Evolutionary conservation across 2,329 filamentous ascomycete species (phyloP), one percentile per base, ranked within the genome.

Genomic region (Lojkania enalia): DNA sequence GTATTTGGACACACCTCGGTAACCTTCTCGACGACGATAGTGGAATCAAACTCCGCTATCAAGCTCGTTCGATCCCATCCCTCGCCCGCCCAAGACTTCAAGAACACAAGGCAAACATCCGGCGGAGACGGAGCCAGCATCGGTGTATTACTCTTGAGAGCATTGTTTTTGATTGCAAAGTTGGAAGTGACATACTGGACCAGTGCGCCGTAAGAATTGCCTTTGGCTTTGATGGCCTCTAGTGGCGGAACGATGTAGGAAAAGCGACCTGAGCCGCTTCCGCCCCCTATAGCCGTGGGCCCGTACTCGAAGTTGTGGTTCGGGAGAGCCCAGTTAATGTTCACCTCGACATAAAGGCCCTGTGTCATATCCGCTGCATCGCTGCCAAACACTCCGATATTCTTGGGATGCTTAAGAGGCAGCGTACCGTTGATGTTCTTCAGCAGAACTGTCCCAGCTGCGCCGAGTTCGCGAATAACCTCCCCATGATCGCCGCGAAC

Each of bases 51-150:
- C 42, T 76, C 71, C 12, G 69, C 57, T 11, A 69, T 51, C 9
- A 77, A 58, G 0, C 59, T 60, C 0, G 47, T 42, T 5, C 75
- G 66, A 45, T 77, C 75, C 4, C 55, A 51, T 20, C 74, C 73
- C 55, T 78, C 75, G 1, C 58, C 64, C 0, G 74, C 74, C 58
- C 64, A 77, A 4, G 60, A 77, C 76, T 83, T 84, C 39, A 83
- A 64, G 61, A 84, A 82, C 5, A 84, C 76, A 2, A 84, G 61
- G 57, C 52, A 74, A 2, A 80, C 77, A 9, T 75, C 71, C 4
- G 58, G 51, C 1, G 74, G 58, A n/a, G 53, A 37, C 20, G 73
- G 71, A 18, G 61, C 58, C 6, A 61, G 49, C n/a, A 15, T 32
- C 47, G 6, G 45, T 12, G 5, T n/a, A n/a, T n/a, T n/a, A 6